Evolutionary conservation across 495 filamentous ascomycete species (phyloP), one percentile per base, ranked within the genome.

Genomic region (Penicillium egyptiacum): DNA sequence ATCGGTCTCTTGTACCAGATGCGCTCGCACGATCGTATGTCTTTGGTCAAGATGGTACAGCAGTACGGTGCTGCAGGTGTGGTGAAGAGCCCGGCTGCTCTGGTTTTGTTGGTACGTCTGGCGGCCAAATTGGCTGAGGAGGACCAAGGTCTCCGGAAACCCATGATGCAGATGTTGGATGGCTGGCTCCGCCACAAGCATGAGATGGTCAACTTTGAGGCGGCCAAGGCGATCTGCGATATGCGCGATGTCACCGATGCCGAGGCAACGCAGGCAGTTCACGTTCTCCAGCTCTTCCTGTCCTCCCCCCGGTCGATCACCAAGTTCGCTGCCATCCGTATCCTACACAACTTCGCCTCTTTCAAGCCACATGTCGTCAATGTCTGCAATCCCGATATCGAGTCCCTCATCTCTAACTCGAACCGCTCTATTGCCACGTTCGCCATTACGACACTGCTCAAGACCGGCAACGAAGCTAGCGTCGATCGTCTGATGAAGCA

Each of bases 141-240:
- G 62, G 94, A 99, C 66, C 80, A 81, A 20, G 84, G 89, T 57
- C 81, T 99, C 60, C 84, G 93, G 63, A 95, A 89, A 74, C 89
- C 90, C 57, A 96, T 96, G 92, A 91, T 95, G 84, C 84, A 89
- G 71, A 83, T 97, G 67, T 81, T 97, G 70, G 92, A 97, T 75
- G 91, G 92, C 64, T 96, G 92, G 92, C 82, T 96, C 66, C 84
- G 94, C 70, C 92, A 99, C 73, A 99, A 99, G 85, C 92, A 92
- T 68, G 94, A 99, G 68, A 98, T 99, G 95, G 95, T 98, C 72
- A 99, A 97, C 75, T 98, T 99, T 64, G 94, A 99, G 76, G 94
- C 94, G 50, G 95, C 94, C 22, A 98, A 98, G 79, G 91, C 93
- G 20, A 96, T 99, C 69, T 95, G 91, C 73, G 88, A 93, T 64